phyloP scores from a whole-genome alignment of 345 rosid species.

The Alliaria petiolata region DNA sequence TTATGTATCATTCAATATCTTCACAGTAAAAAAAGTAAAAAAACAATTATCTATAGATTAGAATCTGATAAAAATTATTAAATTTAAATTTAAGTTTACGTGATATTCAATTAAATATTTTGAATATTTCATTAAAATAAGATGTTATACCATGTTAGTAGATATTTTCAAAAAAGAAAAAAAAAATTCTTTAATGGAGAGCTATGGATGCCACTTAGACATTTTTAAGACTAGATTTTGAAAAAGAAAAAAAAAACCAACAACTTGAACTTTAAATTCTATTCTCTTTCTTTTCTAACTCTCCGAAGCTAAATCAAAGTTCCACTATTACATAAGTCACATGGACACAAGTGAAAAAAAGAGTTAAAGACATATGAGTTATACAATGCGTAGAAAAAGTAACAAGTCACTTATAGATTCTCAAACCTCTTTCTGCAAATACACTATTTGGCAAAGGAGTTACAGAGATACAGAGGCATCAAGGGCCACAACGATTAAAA shows the following conservation, averaged over 20 bases:
- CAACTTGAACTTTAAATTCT: background rate
- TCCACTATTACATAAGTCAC: constrained; percentile 8
- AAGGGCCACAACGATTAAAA: constrained; percentile 10
- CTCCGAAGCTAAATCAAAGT: constrained; percentile 9
- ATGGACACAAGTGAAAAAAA: background rate
- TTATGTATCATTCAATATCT: too few species aligned
- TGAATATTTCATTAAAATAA: too few species aligned
- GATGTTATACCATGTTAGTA: too few species aligned
- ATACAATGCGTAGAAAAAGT: background rate
- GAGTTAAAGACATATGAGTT: background rate
- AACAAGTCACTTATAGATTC: background rate
- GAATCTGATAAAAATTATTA: too few species aligned
- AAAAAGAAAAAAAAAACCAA: background rate
- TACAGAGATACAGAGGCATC: constrained; percentile 3
- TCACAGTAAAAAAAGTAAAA: too few species aligned
- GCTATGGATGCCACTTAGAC: too few species aligned
- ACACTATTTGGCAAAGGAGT: background rate
- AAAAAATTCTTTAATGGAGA: too few species aligned
- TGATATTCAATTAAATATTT: too few species aligned
- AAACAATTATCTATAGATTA: too few species aligned
- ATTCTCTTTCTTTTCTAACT: background rate
- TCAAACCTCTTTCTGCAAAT: constrained; percentile 5
- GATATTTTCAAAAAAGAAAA: too few species aligned
- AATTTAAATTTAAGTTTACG: too few species aligned
- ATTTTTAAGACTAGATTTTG: too few species aligned